Conservation (phyloP, 805 yeast species). For the Saccharomycopsis fodiens region DNA sequence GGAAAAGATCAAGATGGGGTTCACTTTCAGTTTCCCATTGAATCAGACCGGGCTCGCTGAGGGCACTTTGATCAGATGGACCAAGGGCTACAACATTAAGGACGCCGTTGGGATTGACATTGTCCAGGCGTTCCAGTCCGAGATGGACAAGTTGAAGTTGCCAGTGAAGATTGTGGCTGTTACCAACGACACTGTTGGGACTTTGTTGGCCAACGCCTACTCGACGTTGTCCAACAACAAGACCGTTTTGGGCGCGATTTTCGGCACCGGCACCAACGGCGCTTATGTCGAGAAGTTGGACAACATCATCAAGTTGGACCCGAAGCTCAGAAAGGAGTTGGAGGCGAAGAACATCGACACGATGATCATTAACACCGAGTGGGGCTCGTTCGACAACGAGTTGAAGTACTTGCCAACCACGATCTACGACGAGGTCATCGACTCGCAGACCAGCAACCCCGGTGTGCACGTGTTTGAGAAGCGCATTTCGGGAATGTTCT, state of each 20-base stretch:
- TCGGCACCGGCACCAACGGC: conserved; percentile 98
- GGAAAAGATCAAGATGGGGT: conserved; percentile 63
- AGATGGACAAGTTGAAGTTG: conserved; percentile 49
- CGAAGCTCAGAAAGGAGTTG: conserved; percentile 32
- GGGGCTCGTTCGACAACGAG: conserved; percentile 95
- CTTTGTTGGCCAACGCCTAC: conserved; percentile 82
- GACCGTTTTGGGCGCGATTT: conserved; percentile 82
- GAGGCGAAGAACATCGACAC: conserved; percentile 41
- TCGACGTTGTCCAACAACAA: conserved; percentile 62
- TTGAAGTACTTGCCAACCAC: conserved; percentile 70
- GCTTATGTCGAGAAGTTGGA: conserved; percentile 79
- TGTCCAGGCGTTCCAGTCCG: conserved; percentile 61
- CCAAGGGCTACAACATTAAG: conserved; percentile 84
- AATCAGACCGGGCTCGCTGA: conserved; percentile 71
- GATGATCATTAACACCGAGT: conserved; percentile 92
- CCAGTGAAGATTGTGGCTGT: conserved; percentile 77
- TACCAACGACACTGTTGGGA: conserved; percentile 95
- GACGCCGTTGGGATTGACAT: conserved; percentile 72
- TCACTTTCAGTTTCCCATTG: conserved; percentile 92
- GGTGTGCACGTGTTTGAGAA: conserved; percentile 92
- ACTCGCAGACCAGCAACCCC: conserved; percentile 66
- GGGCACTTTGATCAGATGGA: conserved; percentile 89
- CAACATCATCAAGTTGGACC: conserved; percentile 67
- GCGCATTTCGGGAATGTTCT: conserved; percentile 84
- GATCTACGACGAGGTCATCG: conserved; percentile 66